Percentiles rank a stretch among this genome's conserved stretches.
phyloP scores from a whole-genome alignment of 257 asterid genomes.

The Solanum commersonii region DNA sequence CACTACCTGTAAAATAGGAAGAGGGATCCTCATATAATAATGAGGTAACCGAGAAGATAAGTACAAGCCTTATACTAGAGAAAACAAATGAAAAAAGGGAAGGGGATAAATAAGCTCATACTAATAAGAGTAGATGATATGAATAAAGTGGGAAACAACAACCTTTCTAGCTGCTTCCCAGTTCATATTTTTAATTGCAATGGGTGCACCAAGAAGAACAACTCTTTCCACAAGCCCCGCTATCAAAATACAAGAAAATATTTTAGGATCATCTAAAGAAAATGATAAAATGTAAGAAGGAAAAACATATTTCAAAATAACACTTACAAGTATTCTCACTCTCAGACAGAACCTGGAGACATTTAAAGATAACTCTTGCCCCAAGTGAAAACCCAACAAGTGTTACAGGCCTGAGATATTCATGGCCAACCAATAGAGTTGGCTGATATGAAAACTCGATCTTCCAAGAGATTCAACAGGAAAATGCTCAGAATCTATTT shows the following conservation, averaged over 20 bases:
- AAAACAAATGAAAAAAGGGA: not conserved
- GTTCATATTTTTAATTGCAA: slow-evolving; percentile 69
- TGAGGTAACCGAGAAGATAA: slow-evolving; percentile 1
- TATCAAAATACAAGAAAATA: slow-evolving; percentile 12
- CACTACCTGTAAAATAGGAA: slow-evolving; percentile 52
- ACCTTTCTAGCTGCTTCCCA: slow-evolving; percentile 97
- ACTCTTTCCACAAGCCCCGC: slow-evolving; percentile 89
- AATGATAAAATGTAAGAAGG: not conserved
- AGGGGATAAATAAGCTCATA: not conserved
- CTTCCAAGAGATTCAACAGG: not conserved
- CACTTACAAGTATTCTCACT: slow-evolving; percentile 45
- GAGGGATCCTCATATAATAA: slow-evolving; percentile 1
- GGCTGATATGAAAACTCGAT: not conserved
- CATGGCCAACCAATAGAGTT: slow-evolving; percentile 1
- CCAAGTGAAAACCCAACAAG: slow-evolving; percentile 95
- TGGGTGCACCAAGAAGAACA: slow-evolving; percentile 94
- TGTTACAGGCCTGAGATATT: slow-evolving; percentile 87
- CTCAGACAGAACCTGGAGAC: slow-evolving; percentile 79
- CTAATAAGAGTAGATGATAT: not conserved
- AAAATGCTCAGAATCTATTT: not conserved
- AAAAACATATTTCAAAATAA: not conserved
- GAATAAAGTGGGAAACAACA: not conserved
- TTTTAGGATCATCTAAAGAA: slow-evolving; percentile 1
- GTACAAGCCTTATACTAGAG: not conserved
- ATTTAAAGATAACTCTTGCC: slow-evolving; percentile 84